Evolutionary conservation across 2,329 filamentous ascomycete species (phyloP).

Genomic region (Botrytis fabae): DNA sequence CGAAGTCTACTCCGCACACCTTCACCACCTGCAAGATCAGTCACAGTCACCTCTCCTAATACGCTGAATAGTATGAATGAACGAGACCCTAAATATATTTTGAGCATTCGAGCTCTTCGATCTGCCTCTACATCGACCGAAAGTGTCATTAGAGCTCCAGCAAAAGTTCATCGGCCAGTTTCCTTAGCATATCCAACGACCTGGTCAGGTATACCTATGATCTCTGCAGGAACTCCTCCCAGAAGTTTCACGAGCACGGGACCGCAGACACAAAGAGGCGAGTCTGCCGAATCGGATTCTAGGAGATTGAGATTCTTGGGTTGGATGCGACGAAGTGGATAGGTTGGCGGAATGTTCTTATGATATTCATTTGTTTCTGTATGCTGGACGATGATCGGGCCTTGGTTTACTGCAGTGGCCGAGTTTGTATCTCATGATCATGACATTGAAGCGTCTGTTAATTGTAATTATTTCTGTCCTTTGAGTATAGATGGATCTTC

Average conservation of each 20-base stretch:
- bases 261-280: neutral
- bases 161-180: neutral
- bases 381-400: neutral
- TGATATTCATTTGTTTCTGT: neutral
- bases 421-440: neutral
- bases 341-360: neutral
- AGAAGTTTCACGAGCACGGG: neutral
- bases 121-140: conserved; percentile 8
- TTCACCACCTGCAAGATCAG: conserved; percentile 6
- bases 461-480: neutral
- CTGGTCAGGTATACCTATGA: neutral
- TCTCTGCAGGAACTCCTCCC: neutral
- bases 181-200: neutral
- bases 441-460: neutral
- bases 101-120: conserved; percentile 28
- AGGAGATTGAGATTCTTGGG: neutral
- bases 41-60: conserved; percentile 26
- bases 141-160: neutral
- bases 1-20: conserved; percentile 19
- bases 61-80: conserved; percentile 33
- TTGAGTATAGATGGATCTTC: neutral
- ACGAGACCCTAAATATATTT: conserved; percentile 31
- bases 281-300: neutral
- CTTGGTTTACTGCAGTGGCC: neutral
- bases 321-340: neutral